These are phyloP conservation scores for Acarospora socialis DNA, from an alignment of 2,329 filamentous ascomycete species.

Conservation along the genomic window DNA sequence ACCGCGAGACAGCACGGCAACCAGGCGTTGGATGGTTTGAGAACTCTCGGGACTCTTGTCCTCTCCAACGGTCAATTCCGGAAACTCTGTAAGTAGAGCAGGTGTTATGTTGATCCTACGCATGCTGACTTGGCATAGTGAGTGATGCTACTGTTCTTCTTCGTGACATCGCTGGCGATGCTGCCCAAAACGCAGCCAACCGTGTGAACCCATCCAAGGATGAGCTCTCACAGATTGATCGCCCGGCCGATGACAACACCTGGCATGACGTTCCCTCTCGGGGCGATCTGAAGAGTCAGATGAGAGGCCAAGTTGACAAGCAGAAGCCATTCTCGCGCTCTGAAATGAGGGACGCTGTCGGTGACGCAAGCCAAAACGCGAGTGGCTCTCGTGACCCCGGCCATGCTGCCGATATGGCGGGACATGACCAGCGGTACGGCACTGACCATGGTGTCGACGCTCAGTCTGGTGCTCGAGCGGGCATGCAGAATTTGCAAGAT, in stretches of 20 bases:
- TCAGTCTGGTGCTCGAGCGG: conserved; percentile 30
- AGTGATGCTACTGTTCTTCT: conserved; percentile 68
- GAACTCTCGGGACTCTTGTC: conserved; percentile 74
- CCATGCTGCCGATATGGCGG: conserved; percentile 38
- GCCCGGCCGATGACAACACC: conserved; percentile 75
- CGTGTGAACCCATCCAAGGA: conserved; percentile 67
- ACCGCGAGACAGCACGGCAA: conserved; percentile 70
- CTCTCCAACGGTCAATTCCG: conserved; percentile 95
- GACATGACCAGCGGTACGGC: conserved; percentile 35
- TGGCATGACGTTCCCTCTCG: conserved; percentile 81
- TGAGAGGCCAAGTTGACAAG: conserved; percentile 46
- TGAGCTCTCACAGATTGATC: conserved; percentile 60
- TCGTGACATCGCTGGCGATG: conserved; percentile 84
- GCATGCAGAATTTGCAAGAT: conserved; percentile 28
- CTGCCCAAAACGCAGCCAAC: conserved; percentile 62
- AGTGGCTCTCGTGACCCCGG: conserved; percentile 38
- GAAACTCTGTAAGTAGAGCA: conserved; percentile 63
- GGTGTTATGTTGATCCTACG: no score
- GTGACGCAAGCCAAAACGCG: conserved; percentile 42
- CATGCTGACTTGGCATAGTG: conserved; percentile 46
- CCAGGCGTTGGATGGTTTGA: conserved; percentile 68
- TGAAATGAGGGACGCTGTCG: conserved; percentile 47
- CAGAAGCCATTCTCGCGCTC: conserved; percentile 39
- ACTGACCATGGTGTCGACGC: conserved; percentile 37
- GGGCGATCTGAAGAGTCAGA: conserved; percentile 52